A percentile compares a stretch with the other conserved stretches of the same genome.
Evolutionary conservation across 495 filamentous ascomycete species (phyloP).

Genomic region (Articulospora tetracladia): DNA sequence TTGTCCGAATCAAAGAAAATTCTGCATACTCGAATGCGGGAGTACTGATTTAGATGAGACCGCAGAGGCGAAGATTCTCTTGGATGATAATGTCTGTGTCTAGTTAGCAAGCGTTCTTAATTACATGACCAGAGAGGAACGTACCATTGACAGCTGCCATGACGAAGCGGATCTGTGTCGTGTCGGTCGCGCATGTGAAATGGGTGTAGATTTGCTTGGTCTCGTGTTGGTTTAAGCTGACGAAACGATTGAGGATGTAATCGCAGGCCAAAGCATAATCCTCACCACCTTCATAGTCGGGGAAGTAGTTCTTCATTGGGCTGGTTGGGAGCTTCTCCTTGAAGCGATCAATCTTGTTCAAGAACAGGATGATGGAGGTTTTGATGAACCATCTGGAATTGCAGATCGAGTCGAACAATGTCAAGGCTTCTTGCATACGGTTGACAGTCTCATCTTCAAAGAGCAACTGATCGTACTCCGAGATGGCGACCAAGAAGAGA

Average conservation of each 20-base stretch:
- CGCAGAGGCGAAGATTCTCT: conserved; percentile 97
- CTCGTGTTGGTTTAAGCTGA: conserved; percentile 95
- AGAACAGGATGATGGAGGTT: conserved; percentile 98
- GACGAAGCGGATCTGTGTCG: conserved; percentile 97
- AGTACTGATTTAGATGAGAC: conserved; percentile 72
- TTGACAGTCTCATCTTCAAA: conserved; percentile 96
- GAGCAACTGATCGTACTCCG: conserved; percentile 96
- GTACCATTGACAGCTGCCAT: conserved; percentile 99
- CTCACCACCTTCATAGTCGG: conserved; percentile 93
- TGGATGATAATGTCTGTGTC: conserved; percentile 95
- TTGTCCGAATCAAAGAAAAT: conserved; percentile 21
- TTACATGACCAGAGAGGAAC: conserved; percentile 23
- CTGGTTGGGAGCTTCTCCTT: conserved; percentile 99
- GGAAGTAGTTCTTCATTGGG: conserved; percentile 99
- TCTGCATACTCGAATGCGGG: neutral
- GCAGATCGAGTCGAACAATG: conserved; percentile 98
- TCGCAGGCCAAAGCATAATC: conserved; percentile 93
- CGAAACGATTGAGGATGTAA: conserved; percentile 96
- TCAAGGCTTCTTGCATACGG: conserved; percentile 99
- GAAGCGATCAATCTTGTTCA: conserved; percentile 99
- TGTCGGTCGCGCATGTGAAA: conserved; percentile 98
- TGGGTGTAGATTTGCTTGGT: conserved; percentile 99
- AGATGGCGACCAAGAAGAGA: conserved; percentile 97
- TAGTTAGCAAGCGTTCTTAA: conserved; percentile 26
- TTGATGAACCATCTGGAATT: conserved; percentile 99